Conservation (phyloP, 345 rosid genomes). For the Acer negundo region DNA sequence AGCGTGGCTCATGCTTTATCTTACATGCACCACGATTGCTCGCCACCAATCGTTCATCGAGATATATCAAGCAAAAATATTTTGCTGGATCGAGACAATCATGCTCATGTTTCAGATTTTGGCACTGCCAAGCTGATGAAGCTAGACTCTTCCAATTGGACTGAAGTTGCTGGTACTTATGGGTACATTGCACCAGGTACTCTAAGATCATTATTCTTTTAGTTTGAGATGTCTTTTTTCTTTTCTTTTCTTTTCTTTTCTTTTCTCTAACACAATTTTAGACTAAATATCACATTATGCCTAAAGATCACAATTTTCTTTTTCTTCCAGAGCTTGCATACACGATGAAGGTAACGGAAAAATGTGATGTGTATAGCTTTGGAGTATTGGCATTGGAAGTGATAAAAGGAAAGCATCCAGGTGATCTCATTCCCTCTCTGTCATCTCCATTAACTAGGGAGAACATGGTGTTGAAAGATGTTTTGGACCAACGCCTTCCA, state of each 20-base stretch:
- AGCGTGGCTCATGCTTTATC: constrained; percentile 34
- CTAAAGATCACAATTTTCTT: too few relatives aligned
- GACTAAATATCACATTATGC: too few relatives aligned
- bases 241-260: too few relatives aligned
- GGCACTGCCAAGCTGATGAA: constrained; percentile 35
- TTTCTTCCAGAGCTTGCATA: constrained; percentile 31
- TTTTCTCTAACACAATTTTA: too few relatives aligned
- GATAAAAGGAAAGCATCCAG: constrained; percentile 30
- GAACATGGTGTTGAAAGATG: background rate
- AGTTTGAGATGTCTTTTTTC: too few relatives aligned
- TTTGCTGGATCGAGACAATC: constrained; percentile 29
- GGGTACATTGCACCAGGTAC: constrained; percentile 35
- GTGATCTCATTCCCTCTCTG: constrained; percentile 19
- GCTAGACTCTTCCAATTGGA: constrained; percentile 30
- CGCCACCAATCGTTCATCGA: constrained; percentile 29
- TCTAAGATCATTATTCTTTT: too few relatives aligned
- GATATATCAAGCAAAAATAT: constrained; percentile 38
- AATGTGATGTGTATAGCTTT: constrained; percentile 36
- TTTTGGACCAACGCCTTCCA: constrained; percentile 31
- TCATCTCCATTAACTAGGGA: background rate
- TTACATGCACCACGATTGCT: constrained; percentile 37
- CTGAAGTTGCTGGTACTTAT: constrained; percentile 29
- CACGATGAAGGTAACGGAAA: constrained; percentile 30
- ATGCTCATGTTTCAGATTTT: constrained; percentile 33
- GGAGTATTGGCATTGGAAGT: constrained; percentile 31